These are phyloP conservation scores for Actinidia arguta DNA, from an alignment of 179 eudicot genomes.

Conservation along the genomic window DNA sequence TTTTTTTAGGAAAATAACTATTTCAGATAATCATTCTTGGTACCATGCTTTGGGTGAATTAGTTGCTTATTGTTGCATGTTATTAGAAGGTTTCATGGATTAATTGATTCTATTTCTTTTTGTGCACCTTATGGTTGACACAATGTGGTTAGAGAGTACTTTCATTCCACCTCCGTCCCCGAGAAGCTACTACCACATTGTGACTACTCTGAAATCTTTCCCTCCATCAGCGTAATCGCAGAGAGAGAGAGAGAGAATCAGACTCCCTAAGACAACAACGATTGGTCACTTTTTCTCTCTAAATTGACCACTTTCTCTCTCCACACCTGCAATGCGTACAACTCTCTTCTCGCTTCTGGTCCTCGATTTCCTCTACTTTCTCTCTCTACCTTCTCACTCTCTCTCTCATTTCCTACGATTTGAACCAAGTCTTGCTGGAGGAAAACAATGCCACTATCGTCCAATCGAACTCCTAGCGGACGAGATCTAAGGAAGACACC, in stretches of 20 bases:
- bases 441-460: conserved; percentile 31
- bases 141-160: too few species aligned
- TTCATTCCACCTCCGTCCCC: conserved; percentile 6
- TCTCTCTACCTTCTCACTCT: conserved; percentile 7
- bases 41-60: too few species aligned
- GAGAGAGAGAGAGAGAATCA: background rate
- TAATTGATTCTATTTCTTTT: too few species aligned
- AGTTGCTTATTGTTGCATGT: too few species aligned
- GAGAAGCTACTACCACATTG: background rate
- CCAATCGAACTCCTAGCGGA: conserved; percentile 12
- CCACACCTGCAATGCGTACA: conserved; percentile 23
- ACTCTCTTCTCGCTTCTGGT: background rate
- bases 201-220: background rate
- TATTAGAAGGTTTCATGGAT: too few species aligned
- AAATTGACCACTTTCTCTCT: background rate
- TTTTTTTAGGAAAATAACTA: too few species aligned
- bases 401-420: background rate
- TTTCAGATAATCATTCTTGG: too few species aligned
- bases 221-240: background rate
- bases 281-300: conserved; percentile 3
- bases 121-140: too few species aligned
- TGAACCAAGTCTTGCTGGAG: background rate
- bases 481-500: conserved; percentile 54
- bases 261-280: background rate
- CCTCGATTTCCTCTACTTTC: conserved; percentile 18